phyloP scores from a whole-genome alignment of 2,329 filamentous ascomycete genomes.

The Curvularia eragrostidis region DNA sequence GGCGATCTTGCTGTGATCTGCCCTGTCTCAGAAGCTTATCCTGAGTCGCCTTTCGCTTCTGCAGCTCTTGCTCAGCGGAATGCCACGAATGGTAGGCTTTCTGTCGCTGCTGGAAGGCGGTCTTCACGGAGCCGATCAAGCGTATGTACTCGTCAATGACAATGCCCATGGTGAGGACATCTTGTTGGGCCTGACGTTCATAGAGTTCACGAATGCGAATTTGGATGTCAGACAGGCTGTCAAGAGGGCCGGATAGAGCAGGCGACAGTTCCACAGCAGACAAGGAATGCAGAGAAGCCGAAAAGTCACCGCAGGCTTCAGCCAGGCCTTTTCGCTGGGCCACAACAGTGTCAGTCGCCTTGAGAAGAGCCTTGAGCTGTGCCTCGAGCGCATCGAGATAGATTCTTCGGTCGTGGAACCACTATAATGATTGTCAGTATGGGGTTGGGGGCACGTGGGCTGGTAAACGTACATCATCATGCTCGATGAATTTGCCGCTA shows the following conservation, averaged over 20 bases:
- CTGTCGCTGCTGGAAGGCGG: constrained; percentile 88
- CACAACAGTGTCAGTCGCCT: constrained; percentile 93
- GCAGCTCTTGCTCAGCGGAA: constrained; percentile 83
- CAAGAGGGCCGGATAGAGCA: constrained; percentile 83
- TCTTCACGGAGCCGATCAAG: constrained; percentile 92
- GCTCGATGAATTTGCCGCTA: constrained; percentile 87
- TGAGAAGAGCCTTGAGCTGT: constrained; percentile 87
- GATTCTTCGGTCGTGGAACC: constrained; percentile 96
- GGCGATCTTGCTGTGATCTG: constrained; percentile 91
- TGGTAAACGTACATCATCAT: constrained; percentile 77
- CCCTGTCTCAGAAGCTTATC: constrained; percentile 96
- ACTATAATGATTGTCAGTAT: constrained; percentile 59
- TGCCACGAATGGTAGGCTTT: constrained; percentile 98
- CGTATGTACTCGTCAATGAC: constrained; percentile 99
- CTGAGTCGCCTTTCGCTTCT: constrained; percentile 86
- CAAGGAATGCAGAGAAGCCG: constrained; percentile 87
- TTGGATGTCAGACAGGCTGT: constrained; percentile 91
- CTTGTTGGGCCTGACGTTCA: constrained; percentile 94
- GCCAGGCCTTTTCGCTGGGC: constrained; percentile 90
- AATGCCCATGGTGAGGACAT: constrained; percentile 93
- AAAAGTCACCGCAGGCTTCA: constrained; percentile 92
- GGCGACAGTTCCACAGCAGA: constrained; percentile 92
- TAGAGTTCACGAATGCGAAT: constrained; percentile 94
- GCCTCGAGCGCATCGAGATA: constrained; percentile 94
- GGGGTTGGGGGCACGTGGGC: not conserved